A percentile compares a stretch with the other conserved stretches of the same genome.
Evolutionary conservation across 257 asterid genomes (phyloP).

Genomic region (Nyctanthes arbortristis): DNA sequence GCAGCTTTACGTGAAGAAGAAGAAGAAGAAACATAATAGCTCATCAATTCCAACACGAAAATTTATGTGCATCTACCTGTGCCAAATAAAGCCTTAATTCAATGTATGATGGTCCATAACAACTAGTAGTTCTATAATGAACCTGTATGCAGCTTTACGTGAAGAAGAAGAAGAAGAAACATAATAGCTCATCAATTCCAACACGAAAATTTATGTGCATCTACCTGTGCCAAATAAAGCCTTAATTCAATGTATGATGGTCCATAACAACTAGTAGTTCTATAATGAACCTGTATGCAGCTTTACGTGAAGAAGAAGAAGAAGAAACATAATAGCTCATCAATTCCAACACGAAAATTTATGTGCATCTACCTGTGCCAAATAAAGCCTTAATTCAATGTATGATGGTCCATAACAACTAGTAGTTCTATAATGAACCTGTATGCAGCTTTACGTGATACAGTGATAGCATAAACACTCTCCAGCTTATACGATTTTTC

Average conservation of each 20-base stretch:
- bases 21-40: slow-evolving; percentile 12
- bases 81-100: background rate
- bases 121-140: background rate
- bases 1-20: slow-evolving; percentile 10
- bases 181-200: slow-evolving; percentile 16
- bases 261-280: too few species aligned
- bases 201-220: slow-evolving; percentile 11
- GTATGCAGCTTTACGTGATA: too few species aligned
- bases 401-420: too few species aligned
- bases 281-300: too few species aligned
- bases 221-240: slow-evolving; percentile 14
- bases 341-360: slow-evolving; percentile 13
- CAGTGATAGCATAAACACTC: slow-evolving; percentile 6
- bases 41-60: slow-evolving; percentile 10
- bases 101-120: background rate
- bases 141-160: background rate
- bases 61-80: slow-evolving; percentile 12
- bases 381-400: too few species aligned
- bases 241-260: too few species aligned
- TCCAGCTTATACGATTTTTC: background rate
- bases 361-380: slow-evolving; percentile 13
- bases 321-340: too few species aligned
- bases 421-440: too few species aligned
- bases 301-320: too few species aligned
- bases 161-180: too few species aligned